These are phyloP conservation scores for Mycena vitilis DNA, from an alignment of 768 basidiomycete genomes.

Conservation along the genomic window DNA sequence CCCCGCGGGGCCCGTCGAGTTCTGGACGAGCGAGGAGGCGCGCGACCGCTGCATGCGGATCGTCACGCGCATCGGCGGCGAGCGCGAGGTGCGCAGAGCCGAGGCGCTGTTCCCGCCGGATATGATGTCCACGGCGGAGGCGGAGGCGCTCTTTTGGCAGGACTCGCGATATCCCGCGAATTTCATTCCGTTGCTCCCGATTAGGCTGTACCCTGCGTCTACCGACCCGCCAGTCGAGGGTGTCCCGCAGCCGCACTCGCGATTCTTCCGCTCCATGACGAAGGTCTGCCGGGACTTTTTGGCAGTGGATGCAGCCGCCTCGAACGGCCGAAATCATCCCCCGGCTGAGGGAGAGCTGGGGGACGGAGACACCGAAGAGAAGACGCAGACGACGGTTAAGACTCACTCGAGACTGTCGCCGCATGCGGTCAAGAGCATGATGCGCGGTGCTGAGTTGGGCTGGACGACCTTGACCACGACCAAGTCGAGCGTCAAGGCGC, in stretches of 20 bases:
- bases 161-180: conserved; percentile 66
- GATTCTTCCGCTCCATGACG: conserved; percentile 62
- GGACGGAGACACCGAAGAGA: conserved; percentile 46
- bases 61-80: conserved; percentile 82
- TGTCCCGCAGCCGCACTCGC: conserved; percentile 30
- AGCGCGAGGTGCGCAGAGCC: conserved; percentile 71
- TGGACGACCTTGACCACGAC: conserved; percentile 93
- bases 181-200: conserved; percentile 69
- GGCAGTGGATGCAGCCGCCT: conserved; percentile 43
- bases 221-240: conserved; percentile 21
- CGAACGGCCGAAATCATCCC: conserved; percentile 7
- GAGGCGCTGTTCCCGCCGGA: conserved; percentile 63
- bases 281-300: conserved; percentile 67
- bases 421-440: conserved; percentile 82
- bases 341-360: neutral
- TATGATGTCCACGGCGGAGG: conserved; percentile 40
- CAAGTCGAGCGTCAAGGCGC: conserved; percentile 77
- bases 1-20: conserved; percentile 54
- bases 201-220: conserved; percentile 59
- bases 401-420: conserved; percentile 72
- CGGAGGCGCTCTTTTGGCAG: conserved; percentile 68
- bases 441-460: conserved; percentile 72
- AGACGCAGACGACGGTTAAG: conserved; percentile 65
- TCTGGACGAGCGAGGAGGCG: conserved; percentile 88
- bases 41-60: conserved; percentile 80